A percentile compares a stretch with the other conserved stretches of the same genome.
These are phyloP conservation scores for Trichoderma afroharzianum DNA, from an alignment of 2,329 filamentous ascomycete species.

Conservation along the genomic window DNA sequence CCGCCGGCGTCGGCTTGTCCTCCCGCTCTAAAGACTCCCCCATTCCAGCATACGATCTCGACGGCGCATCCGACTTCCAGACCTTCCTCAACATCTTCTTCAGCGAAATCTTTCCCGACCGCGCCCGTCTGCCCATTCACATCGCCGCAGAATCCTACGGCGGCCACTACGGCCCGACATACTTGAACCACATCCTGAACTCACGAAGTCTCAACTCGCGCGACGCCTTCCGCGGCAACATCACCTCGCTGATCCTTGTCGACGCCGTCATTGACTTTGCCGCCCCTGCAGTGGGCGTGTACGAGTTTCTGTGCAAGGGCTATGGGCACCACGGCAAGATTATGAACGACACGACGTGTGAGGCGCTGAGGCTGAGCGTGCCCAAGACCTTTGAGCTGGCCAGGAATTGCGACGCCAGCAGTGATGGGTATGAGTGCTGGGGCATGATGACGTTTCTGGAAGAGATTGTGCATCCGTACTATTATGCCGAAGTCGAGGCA, in stretches of 20 bases:
- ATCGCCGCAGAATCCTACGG: constrained; percentile 43
- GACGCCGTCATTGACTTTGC: constrained; percentile 20
- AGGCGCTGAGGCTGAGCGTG: constrained; percentile 35
- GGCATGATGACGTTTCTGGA: constrained; percentile 32
- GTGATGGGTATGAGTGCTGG: constrained; percentile 77
- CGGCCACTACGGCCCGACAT: constrained; percentile 37
- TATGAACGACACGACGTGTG: constrained; percentile 22
- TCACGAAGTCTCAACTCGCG: constrained; percentile 12
- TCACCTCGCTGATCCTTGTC: constrained; percentile 44
- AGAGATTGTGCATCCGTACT: constrained; percentile 38
- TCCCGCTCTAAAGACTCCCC: constrained; percentile 29
- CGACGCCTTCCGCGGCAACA: constrained; percentile 54
- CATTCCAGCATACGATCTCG: constrained; percentile 37
- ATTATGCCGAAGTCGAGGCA: constrained; percentile 34
- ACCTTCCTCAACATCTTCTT: constrained; percentile 47
- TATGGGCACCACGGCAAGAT: constrained; percentile 12
- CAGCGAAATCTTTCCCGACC: constrained; percentile 39
- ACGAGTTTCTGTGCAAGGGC: constrained; percentile 20
- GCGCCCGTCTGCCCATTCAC: constrained; percentile 37
- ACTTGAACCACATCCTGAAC: constrained; percentile 20
- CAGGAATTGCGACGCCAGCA: constrained; percentile 74
- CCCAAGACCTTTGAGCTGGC: constrained; percentile 43
- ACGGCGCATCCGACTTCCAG: constrained; percentile 46
- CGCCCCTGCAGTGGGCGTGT: constrained; percentile 9
- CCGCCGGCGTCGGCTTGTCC: constrained; percentile 58